Evolutionary conservation across 2,329 filamentous ascomycete species (phyloP).

Genomic region (Cordyceps javanica): DNA sequence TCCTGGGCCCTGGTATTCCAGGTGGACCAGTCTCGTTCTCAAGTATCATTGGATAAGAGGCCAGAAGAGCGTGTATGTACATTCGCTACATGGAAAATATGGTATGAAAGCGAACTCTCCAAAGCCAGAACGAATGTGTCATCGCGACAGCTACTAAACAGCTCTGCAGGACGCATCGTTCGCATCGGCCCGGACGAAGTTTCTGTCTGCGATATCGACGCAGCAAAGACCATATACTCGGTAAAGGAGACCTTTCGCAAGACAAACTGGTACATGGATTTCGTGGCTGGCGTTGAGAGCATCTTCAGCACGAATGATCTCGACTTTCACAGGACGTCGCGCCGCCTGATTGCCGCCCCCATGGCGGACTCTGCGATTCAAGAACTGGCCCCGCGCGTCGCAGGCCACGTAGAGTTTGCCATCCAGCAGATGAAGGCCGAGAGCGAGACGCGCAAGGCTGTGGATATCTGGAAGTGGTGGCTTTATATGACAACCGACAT

Average conservation of each 20-base stretch:
- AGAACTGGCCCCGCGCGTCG: constrained; percentile 1
- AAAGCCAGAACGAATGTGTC: neutral
- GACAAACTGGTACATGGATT: constrained; percentile 1
- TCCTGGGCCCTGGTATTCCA: constrained; percentile 7
- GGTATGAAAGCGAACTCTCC: neutral
- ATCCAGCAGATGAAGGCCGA: constrained; percentile 17
- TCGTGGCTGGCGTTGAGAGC: neutral
- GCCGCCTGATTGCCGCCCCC: neutral
- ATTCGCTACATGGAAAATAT: constrained; percentile 4
- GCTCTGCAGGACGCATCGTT: constrained; percentile 4
- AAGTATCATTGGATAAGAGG: constrained; percentile 10
- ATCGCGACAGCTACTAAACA: neutral
- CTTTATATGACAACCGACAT: constrained; percentile 22
- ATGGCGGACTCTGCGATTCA: constrained; percentile 8
- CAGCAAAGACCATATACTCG: constrained; percentile 6
- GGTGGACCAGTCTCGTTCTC: constrained; percentile 1
- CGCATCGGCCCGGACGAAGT: constrained; percentile 6
- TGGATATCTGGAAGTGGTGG: constrained; percentile 20
- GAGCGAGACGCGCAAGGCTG: constrained; percentile 7
- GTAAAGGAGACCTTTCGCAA: constrained; percentile 10
- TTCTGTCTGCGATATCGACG: neutral
- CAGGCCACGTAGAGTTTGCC: constrained; percentile 19
- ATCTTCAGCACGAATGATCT: constrained; percentile 3
- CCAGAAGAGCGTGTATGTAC: neutral
- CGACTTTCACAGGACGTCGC: constrained; percentile 1